These are phyloP conservation scores for Colletotrichum spinosum DNA, from an alignment of 2,329 filamentous ascomycete genomes.

Conservation along the genomic window DNA sequence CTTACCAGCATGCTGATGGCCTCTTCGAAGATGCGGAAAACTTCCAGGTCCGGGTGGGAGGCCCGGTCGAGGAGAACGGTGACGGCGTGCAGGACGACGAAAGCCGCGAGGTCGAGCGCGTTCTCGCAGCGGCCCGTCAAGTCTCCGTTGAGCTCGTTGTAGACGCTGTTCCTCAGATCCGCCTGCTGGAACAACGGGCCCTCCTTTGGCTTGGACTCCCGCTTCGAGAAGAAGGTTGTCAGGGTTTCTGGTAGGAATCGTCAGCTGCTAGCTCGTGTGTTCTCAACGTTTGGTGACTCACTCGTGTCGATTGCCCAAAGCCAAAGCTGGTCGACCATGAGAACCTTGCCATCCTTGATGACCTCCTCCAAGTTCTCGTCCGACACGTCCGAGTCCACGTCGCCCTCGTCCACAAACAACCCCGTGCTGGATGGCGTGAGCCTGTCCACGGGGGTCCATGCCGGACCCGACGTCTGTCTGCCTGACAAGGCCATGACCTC, in stretches of 20 bases:
- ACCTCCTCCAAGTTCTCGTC: constrained; percentile 49
- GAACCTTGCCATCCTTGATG: constrained; percentile 64
- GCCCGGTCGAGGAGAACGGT: constrained; percentile 71
- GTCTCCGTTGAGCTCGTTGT: constrained; percentile 75
- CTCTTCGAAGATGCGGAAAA: constrained; percentile 75
- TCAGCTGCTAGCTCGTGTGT: constrained; percentile 12
- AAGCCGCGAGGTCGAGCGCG: constrained; percentile 69
- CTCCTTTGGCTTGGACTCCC: constrained; percentile 65
- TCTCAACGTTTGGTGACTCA: constrained; percentile 44
- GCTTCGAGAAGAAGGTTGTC: constrained; percentile 65
- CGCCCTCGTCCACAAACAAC: constrained; percentile 29
- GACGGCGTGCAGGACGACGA: constrained; percentile 71
- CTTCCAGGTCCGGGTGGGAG: constrained; percentile 70
- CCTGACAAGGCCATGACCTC: constrained; percentile 32
- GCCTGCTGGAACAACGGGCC: constrained; percentile 69
- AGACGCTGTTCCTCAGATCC: constrained; percentile 72
- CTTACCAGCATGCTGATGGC: constrained; percentile 71
- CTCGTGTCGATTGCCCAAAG: constrained; percentile 67
- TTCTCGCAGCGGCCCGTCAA: constrained; percentile 72
- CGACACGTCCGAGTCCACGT: constrained; percentile 45
- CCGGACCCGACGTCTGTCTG: constrained; percentile 33
- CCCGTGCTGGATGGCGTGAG: constrained; percentile 31
- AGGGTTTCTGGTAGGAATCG: constrained; percentile 54
- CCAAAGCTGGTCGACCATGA: constrained; percentile 78
- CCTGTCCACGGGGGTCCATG: constrained; percentile 23